Evolutionary conservation across 1,139 yeast genomes (phyloP), one percentile per base, ranked within the genome.

Genomic region (Pichia sp.): DNA sequence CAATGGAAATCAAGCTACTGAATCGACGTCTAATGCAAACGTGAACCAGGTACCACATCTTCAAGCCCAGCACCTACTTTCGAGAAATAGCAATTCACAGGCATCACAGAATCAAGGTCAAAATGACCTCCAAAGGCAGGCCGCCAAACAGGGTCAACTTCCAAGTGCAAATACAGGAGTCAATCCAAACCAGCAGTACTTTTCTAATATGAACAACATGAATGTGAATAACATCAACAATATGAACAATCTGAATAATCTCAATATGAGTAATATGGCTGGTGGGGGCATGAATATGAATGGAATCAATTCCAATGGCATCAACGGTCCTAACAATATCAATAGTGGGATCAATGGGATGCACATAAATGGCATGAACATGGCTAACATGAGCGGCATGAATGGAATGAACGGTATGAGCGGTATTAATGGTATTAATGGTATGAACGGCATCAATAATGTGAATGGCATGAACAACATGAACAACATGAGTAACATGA

Each of bases 401-500:
- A 51, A 43, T 32, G 15, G 36, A 32, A 32, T 47, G 44, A 45
- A 45, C 40, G 31, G 36, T 44, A 48, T 52, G 54, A 52, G 45
- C 45, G 16, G n/a, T 19, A 47, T 53, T 16, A 50, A 31, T 41
- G 46, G 38, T 13, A 23, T 54, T 26, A 54, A 54, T 11, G 15
- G n/a, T 11, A 48, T 52, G 49, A 52, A 52, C 46, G 15, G 23
- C 15, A 49, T 49, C 46, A 45, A 38, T 13, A 26, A 31, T n/a
- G 40, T 52, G 38, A 48, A 46, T 16, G 19, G 31, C 31, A 32
- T 49, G 47, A 52, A 51, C 19, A 15, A 8, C 15, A 34, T 47
- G 42, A 47, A 48, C 44, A 16, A 16, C 26, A 47, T 51, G 34
- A 51, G 42, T 36, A 41, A 26, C 36, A 51, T 51, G 51, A 51